phyloP scores from a whole-genome alignment of 2,329 filamentous ascomycete species.

The Epichloe scottii region DNA sequence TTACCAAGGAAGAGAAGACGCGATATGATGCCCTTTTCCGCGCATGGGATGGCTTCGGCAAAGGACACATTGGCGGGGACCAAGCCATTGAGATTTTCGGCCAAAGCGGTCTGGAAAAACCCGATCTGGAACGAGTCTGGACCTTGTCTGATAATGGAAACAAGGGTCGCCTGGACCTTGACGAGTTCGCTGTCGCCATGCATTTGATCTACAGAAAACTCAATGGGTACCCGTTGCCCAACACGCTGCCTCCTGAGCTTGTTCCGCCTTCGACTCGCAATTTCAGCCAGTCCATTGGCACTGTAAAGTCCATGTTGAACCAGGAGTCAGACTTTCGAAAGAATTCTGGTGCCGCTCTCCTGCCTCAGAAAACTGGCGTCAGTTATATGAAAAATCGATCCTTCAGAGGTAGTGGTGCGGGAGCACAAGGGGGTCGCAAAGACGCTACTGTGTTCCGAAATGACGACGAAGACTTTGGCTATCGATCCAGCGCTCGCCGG shows the following conservation, averaged over 20 bases:
- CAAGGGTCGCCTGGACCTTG: slow-evolving; percentile 84
- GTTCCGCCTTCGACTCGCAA: slow-evolving; percentile 91
- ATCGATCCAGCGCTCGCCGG: slow-evolving; percentile 85
- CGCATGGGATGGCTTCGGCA: slow-evolving; percentile 90
- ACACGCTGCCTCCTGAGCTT: slow-evolving; percentile 77
- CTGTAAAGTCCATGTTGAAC: slow-evolving; percentile 79
- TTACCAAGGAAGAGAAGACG: slow-evolving; percentile 97
- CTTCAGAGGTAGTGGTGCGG: slow-evolving; percentile 55
- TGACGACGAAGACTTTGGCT: slow-evolving; percentile 84
- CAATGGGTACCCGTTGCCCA: slow-evolving; percentile 88
- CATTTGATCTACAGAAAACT: slow-evolving; percentile 96
- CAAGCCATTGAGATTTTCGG: slow-evolving; percentile 96
- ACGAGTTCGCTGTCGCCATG: slow-evolving; percentile 98
- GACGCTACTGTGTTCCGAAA: slow-evolving; percentile 96
- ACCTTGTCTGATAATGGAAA: slow-evolving; percentile 89
- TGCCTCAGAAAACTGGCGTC: slow-evolving; percentile 94
- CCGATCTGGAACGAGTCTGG: slow-evolving; percentile 87
- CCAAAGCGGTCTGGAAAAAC: slow-evolving; percentile 84
- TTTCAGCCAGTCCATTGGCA: slow-evolving; percentile 82
- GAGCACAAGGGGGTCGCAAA: slow-evolving; percentile 55
- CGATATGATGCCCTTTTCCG: slow-evolving; percentile 92
- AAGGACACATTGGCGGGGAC: slow-evolving; percentile 82
- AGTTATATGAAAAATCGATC: slow-evolving; percentile 96
- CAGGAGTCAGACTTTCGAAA: slow-evolving; percentile 85
- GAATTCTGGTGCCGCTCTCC: slow-evolving; percentile 74